Conservation (phyloP, 1,284 basidiomycete species). For the Cutaneotrichosporon spelunceum region DNA sequence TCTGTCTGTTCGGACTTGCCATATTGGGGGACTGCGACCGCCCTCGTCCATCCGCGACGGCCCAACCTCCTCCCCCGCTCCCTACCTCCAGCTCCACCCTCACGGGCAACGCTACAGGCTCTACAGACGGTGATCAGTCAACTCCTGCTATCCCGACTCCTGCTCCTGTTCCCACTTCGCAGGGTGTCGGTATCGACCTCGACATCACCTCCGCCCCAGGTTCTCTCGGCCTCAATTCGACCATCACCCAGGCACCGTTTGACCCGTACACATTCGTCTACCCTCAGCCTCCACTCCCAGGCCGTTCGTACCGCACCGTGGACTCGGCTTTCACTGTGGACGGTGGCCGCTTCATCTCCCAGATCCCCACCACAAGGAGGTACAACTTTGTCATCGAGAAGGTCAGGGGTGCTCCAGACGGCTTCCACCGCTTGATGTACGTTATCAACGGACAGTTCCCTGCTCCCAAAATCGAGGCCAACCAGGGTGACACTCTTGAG, state of each 20-base stretch:
- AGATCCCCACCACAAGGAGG: not conserved
- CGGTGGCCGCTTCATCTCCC: not conserved
- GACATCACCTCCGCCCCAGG: not conserved
- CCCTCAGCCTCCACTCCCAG: constrained; percentile 17
- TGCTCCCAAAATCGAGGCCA: constrained; percentile 38
- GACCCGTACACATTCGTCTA: constrained; percentile 10
- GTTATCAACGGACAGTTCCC: constrained; percentile 24
- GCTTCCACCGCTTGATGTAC: constrained; percentile 19
- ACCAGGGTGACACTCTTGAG: constrained; percentile 35
- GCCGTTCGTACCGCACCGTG: not conserved
- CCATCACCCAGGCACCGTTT: not conserved
- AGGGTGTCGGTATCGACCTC: not conserved
- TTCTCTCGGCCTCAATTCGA: not conserved
- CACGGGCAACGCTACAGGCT: not conserved
- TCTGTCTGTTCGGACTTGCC: constrained; percentile 10
- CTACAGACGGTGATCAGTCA: not conserved
- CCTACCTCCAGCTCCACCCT: not conserved
- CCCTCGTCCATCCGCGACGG: not conserved
- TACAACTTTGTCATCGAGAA: constrained; percentile 15
- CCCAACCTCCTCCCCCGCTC: not conserved
- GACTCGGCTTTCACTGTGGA: constrained; percentile 9
- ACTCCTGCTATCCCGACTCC: not conserved
- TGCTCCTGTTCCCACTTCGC: not conserved
- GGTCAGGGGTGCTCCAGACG: constrained; percentile 14
- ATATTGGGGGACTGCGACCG: constrained; percentile 13